Evolutionary conservation across 2,329 filamentous ascomycete genomes (phyloP).

Genomic region (Diaporthe aspalathi): DNA sequence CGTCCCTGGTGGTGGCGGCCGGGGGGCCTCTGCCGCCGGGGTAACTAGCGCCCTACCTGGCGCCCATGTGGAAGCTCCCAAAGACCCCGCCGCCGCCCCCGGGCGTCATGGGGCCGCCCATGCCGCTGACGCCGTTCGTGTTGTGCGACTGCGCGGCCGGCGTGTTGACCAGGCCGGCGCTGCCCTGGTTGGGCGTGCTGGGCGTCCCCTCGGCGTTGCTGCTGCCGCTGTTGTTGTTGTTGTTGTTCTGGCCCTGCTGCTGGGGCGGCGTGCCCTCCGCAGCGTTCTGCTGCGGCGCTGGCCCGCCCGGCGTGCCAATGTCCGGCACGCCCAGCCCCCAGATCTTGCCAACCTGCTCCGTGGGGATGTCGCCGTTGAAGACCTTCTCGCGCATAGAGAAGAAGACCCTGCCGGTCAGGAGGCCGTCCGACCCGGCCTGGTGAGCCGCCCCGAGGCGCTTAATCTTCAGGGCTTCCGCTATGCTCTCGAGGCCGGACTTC

Average conservation of each 20-base stretch:
- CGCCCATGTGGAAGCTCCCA: constrained; percentile 73
- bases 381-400: constrained; percentile 92
- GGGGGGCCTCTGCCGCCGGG: neutral
- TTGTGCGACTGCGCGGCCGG: constrained; percentile 64
- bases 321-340: constrained; percentile 89
- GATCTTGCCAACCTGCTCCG: constrained; percentile 88
- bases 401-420: constrained; percentile 93
- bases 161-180: constrained; percentile 60
- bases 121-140: constrained; percentile 64
- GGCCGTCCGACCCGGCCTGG: constrained; percentile 92
- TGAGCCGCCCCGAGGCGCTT: constrained; percentile 89
- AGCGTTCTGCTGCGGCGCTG: constrained; percentile 24
- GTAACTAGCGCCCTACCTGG: constrained; percentile 37
- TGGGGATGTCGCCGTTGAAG: constrained; percentile 83
- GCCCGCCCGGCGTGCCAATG: constrained; percentile 51
- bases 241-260: constrained; percentile 45
- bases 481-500: constrained; percentile 92
- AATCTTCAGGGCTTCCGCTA: constrained; percentile 92
- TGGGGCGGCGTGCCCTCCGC: constrained; percentile 56
- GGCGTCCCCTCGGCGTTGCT: constrained; percentile 64
- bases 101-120: constrained; percentile 82
- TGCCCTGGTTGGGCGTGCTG: constrained; percentile 73
- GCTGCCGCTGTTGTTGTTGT: too few relatives aligned
- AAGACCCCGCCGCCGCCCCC: constrained; percentile 80
- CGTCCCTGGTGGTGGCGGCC: neutral